Conservation (phyloP, 1,139 yeast species). For the Yamadazyma sp. region DNA sequence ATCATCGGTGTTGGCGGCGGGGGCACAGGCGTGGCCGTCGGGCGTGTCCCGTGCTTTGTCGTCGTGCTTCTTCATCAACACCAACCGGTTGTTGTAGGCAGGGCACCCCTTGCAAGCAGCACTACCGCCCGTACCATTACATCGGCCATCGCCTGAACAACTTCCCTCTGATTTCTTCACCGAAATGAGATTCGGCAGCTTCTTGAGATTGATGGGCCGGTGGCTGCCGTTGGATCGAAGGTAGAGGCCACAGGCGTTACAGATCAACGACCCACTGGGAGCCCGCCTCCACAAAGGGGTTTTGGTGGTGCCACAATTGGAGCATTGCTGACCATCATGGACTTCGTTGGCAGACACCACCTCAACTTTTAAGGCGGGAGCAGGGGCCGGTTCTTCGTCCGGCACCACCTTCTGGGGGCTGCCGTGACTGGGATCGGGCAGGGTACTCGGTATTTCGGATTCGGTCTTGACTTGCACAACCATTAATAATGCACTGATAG, state of each 20-base stretch:
- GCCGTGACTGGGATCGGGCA: neutral
- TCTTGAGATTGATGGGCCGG: conserved; percentile 60
- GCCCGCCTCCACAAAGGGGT: conserved; percentile 74
- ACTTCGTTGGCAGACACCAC: conserved; percentile 13
- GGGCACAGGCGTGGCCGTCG: neutral
- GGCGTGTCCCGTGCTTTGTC: conserved; percentile 9
- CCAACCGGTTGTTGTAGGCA: conserved; percentile 70
- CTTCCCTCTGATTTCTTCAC: conserved; percentile 54
- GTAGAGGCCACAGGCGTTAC: conserved; percentile 73
- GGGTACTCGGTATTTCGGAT: no score
- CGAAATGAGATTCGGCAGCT: conserved; percentile 61
- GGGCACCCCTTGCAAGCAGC: conserved; percentile 83
- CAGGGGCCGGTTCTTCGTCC: neutral
- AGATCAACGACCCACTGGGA: conserved; percentile 62
- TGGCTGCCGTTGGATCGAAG: conserved; percentile 54
- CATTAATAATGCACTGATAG: no score
- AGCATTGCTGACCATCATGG: conserved; percentile 50
- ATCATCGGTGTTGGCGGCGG: neutral
- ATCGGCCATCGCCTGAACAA: conserved; percentile 80
- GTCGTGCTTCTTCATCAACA: conserved; percentile 25
- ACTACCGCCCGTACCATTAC: conserved; percentile 87
- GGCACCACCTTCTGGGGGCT: neutral
- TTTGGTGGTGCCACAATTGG: conserved; percentile 67
- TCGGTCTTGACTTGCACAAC: no score
- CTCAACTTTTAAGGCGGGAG: conserved; percentile 3